Conservation (phyloP, 1,284 basidiomycete genomes). For the Wolfiporia cocos region DNA sequence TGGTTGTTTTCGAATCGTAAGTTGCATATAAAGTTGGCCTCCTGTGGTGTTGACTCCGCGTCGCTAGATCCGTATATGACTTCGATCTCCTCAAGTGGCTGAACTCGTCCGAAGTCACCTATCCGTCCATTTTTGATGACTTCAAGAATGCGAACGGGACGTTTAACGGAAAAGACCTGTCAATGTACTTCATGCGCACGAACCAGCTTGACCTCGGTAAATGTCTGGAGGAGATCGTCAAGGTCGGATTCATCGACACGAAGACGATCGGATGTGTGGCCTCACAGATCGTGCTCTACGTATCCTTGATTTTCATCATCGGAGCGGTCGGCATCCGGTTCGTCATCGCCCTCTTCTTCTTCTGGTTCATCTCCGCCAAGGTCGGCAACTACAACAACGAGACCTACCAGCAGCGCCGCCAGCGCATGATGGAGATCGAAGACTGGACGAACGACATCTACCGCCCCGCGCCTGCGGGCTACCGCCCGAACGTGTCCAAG, state of each 20-base stretch:
- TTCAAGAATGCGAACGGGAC: slow-evolving; percentile 68
- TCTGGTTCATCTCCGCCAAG: slow-evolving; percentile 96
- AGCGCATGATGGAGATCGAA: slow-evolving; percentile 88
- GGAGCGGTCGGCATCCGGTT: slow-evolving; percentile 96
- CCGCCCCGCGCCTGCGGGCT: slow-evolving; percentile 85
- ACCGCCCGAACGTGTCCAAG: slow-evolving; percentile 86
- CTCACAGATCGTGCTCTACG: slow-evolving; percentile 89
- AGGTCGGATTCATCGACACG: slow-evolving; percentile 92
- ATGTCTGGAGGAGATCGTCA: slow-evolving; percentile 84
- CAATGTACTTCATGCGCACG: slow-evolving; percentile 72
- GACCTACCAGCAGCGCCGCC: slow-evolving; percentile 93
- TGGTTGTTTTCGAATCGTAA: slow-evolving; percentile 89
- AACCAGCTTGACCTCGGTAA: slow-evolving; percentile 61
- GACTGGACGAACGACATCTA: slow-evolving; percentile 97
- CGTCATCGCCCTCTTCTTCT: slow-evolving; percentile 93
- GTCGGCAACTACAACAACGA: slow-evolving; percentile 93
- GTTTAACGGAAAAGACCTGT: slow-evolving; percentile 82
- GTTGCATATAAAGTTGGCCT: slow-evolving; percentile 25
- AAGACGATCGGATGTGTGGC: slow-evolving; percentile 94
- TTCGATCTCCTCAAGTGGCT: slow-evolving; percentile 83
- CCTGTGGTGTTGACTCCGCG: too few relatives aligned
- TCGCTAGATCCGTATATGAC: slow-evolving; percentile 82
- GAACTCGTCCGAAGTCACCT: slow-evolving; percentile 69
- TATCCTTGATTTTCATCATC: slow-evolving; percentile 96
- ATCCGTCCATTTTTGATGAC: slow-evolving; percentile 78